These are phyloP conservation scores for Fusarium domesticum DNA, from an alignment of 2,329 filamentous ascomycete genomes.

Conservation along the genomic window DNA sequence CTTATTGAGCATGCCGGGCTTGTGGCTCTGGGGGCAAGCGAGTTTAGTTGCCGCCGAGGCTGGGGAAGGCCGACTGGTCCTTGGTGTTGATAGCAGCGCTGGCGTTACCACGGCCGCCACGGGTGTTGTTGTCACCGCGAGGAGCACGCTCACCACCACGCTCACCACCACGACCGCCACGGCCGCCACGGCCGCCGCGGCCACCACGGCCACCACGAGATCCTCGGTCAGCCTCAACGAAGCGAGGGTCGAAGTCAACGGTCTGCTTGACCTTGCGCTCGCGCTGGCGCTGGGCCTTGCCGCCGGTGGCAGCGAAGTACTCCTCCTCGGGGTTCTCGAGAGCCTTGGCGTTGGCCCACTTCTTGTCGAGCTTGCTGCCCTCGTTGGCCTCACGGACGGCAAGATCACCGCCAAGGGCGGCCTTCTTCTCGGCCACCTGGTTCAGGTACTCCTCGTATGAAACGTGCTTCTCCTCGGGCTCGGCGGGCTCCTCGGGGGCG, in stretches of 20 bases:
- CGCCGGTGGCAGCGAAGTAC: conserved; percentile 70
- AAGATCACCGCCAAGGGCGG: conserved; percentile 60
- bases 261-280: conserved; percentile 89
- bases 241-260: conserved; percentile 84
- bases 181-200: conserved; percentile 43
- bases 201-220: conserved; percentile 51
- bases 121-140: conserved; percentile 35
- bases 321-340: conserved; percentile 68
- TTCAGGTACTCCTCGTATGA: conserved; percentile 87
- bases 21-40: conserved; percentile 16
- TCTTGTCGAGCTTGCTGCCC: conserved; percentile 82
- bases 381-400: conserved; percentile 90
- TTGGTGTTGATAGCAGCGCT: conserved; percentile 51
- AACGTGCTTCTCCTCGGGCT: conserved; percentile 78
- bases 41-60: conserved; percentile 53
- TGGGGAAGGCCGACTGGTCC: conserved; percentile 59
- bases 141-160: conserved; percentile 43
- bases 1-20: conserved; percentile 18
- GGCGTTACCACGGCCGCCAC: conserved; percentile 24
- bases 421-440: conserved; percentile 69
- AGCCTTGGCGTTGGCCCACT: conserved; percentile 83
- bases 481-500: conserved; percentile 44
- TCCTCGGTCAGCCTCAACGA: conserved; percentile 65
- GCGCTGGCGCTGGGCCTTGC: conserved; percentile 81
- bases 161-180: conserved; percentile 39